phyloP scores from a whole-genome alignment of 2,329 filamentous ascomycete genomes.

The Sarocladium strictum region DNA sequence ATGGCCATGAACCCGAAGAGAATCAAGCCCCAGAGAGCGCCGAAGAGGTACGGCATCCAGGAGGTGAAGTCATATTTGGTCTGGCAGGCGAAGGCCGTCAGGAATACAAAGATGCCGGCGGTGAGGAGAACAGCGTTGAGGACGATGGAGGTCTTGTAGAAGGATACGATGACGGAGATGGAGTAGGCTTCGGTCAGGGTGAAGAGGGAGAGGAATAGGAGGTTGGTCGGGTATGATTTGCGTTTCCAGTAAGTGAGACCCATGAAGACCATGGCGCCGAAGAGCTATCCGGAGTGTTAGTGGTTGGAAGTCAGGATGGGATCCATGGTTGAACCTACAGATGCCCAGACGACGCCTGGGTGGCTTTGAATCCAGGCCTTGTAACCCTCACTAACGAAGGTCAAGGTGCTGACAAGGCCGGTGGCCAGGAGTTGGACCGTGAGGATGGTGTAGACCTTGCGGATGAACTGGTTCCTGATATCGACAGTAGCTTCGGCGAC shows the following conservation, averaged over 20 bases:
- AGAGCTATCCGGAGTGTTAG: conserved; percentile 40
- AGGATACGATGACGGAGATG: conserved; percentile 86
- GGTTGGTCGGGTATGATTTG: conserved; percentile 90
- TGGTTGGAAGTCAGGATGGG: neutral
- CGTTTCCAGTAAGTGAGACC: conserved; percentile 90
- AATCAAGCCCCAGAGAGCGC: conserved; percentile 81
- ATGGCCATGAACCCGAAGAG: conserved; percentile 88
- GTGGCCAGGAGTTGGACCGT: conserved; percentile 91
- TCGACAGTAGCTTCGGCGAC: conserved; percentile 92
- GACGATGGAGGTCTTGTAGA: conserved; percentile 79
- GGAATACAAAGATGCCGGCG: conserved; percentile 71
- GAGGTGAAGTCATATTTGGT: conserved; percentile 96
- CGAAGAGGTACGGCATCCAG: conserved; percentile 95
- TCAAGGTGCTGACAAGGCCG: conserved; percentile 70
- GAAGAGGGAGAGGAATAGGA: conserved; percentile 86
- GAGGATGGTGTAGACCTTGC: conserved; percentile 97
- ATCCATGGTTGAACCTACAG: conserved; percentile 46
- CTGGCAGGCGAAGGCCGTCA: conserved; percentile 89
- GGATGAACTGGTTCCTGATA: conserved; percentile 93
- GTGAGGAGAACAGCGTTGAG: conserved; percentile 88
- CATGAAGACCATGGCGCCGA: conserved; percentile 80
- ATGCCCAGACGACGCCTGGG: conserved; percentile 78
- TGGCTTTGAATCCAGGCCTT: conserved; percentile 82
- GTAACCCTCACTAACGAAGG: conserved; percentile 78
- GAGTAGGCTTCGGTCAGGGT: conserved; percentile 90